These are phyloP conservation scores for Aspergillus avenaceus DNA, from an alignment of 495 filamentous ascomycete species.

Conservation along the genomic window DNA sequence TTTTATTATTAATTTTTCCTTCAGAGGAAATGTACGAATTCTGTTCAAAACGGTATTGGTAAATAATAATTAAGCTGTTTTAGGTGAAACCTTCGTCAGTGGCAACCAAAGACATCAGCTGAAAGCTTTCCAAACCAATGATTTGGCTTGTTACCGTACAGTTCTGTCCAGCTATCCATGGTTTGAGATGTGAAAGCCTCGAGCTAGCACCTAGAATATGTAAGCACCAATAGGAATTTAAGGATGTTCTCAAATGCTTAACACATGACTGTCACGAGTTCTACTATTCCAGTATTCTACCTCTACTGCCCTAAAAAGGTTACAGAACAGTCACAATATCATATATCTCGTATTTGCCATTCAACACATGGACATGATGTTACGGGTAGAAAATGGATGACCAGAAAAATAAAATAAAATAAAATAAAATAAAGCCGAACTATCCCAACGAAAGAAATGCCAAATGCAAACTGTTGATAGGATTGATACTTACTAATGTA, in stretches of 20 bases:
- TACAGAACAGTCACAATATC: too few species aligned
- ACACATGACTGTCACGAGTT: too few species aligned
- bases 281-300: too few species aligned
- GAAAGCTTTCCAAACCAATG: neutral
- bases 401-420: too few species aligned
- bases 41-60: neutral
- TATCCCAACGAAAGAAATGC: neutral
- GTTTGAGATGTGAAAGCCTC: neutral
- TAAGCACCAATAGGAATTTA: too few species aligned
- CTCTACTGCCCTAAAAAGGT: too few species aligned
- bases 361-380: too few species aligned
- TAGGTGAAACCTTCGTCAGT: neutral
- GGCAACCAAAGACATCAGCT: neutral
- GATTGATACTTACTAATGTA: too few species aligned
- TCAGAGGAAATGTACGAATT: neutral
- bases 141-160: neutral
- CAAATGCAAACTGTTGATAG: neutral
- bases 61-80: neutral
- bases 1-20: neutral
- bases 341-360: too few species aligned
- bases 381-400: too few species aligned
- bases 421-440: neutral
- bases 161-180: neutral
- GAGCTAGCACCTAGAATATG: neutral
- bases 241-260: too few species aligned